Evolutionary conservation across 2,329 filamentous ascomycete genomes (phyloP), one percentile per base, ranked within the genome.

Genomic region (Paecilomyces dactylethromorphus): DNA sequence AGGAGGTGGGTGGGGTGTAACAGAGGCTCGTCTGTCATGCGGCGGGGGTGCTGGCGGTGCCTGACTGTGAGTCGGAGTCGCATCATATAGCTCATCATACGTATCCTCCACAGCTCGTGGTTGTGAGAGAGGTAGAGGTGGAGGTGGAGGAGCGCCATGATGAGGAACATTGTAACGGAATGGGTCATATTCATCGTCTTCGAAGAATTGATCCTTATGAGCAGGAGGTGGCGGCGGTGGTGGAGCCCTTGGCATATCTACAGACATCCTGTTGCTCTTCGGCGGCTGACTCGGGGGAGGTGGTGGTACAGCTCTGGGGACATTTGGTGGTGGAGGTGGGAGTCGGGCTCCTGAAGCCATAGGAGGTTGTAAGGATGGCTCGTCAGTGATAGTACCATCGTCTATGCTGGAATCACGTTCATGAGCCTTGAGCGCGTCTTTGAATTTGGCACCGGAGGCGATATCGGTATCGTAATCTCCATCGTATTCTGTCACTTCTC

Each of bases 381-480:
- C 83, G 61, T 85, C 83, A 21, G 79, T 80, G 22, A 76, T 77
- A 2, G 83, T 83, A 49, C 80, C 84, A 59, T 89, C 87, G 62
- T 95, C 91, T 57, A 89, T 71, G 69, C 90, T 95, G 6, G 88
- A 85, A 53, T 93, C 90, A 57, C 88, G 84, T 7, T 83, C 84
- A 72, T 96, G 91, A 8, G 90, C 79, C 73, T 93, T 96, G 61
- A 97, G 76, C 0, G 93, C 92, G 76, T 96, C 93, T 75, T 96
- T 97, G 74, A 96, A 91, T 58, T 90, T 91, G n/a, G 86, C 91
- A 10, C 91, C 88, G n/a, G 92, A 91, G 1, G 89, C 92, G 70
- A 97, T 97, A 71, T 97, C 94, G 6, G 94, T 97, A 67, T 97
- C 94, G 71, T 97, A 97, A 70, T 97, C 94, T 6, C 93, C 94